Base-by-base conservation (phyloP, 176 grass and related monocot species). In the Raddia distichophylla region DNA sequence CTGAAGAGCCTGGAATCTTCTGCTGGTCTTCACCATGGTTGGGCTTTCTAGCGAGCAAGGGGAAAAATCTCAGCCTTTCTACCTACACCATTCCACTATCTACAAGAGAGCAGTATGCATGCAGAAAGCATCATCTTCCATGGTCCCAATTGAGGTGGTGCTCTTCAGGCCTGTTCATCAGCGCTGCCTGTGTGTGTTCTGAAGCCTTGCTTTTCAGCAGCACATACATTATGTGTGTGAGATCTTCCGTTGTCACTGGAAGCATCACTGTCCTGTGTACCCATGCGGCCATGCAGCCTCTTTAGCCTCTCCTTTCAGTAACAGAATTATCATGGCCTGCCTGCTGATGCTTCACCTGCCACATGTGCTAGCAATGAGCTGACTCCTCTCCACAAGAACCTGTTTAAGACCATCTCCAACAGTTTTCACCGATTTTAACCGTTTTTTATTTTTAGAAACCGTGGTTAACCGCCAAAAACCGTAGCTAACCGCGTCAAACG, bases 291-390 rank as follows among this genome's bases (percentile, higher is more conserved):
- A 27, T 45, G 65, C 73, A 73, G 53, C 69, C 44, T 61, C 44
- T 18, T 0, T 33, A 18, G 6, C 4, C 10, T 50, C 20, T 40
- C 2, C 14, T 12, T 45, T 18, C 18, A 54, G 17, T 35, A 43
- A 77, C 14, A 69, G 37, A 7, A 3, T 43, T 3, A 79, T 65
- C 22, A 65, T 79, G 75, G 19, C 35, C 9, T 45, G 0, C 15
- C 19, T 18, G 62, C 0, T 45, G 3, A 12, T 71, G 22, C 62
- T 71, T 76, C 77, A 89, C 64, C 82, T 80, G 87, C 82, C 71
- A 76, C 82, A 60, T 82, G 86, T 17, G 66, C n/a, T 2, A 9
- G 22, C 37, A 40, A 40, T 20, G 16, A 35, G 13, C 15, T 20
- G 20, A 27, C 2, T n/a, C 78, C 78, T 76, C 70, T 82, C 47